Evolutionary conservation across 176 grass and related monocot species (phyloP).

Genomic region (Eragrostis curvula): DNA sequence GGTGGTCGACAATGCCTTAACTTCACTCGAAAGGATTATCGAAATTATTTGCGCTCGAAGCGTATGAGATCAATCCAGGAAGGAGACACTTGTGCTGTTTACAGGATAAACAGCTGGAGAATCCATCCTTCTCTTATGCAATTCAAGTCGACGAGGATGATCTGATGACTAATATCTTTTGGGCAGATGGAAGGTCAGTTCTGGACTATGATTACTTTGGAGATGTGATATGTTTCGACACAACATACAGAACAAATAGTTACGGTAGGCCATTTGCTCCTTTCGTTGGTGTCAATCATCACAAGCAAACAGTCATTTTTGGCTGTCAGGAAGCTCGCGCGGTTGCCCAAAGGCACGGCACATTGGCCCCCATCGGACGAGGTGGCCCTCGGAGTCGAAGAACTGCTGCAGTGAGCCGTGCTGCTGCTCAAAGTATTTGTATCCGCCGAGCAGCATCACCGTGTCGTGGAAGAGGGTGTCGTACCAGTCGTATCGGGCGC

Average conservation of each 20-base stretch:
- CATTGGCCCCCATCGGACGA: no score
- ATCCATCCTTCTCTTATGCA: slow-evolving; percentile 42
- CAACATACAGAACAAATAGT: slow-evolving; percentile 40
- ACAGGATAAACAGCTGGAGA: not conserved
- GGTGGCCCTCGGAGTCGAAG: no score
- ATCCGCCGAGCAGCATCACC: no score
- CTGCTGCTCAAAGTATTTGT: no score
- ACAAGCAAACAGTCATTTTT: slow-evolving; percentile 43
- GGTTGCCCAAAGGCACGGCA: no score
- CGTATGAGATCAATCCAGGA: not conserved
- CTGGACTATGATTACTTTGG: slow-evolving; percentile 49
- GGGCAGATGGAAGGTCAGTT: slow-evolving; percentile 47
- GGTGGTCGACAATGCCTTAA: not conserved
- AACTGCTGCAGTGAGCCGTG: no score
- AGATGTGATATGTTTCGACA: slow-evolving; percentile 56
- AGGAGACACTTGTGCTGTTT: not conserved
- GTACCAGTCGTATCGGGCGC: no score
- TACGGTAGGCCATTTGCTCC: slow-evolving; percentile 44
- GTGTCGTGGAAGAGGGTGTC: no score
- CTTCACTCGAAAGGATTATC: not conserved
- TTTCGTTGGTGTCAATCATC: slow-evolving; percentile 48
- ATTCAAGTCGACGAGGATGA: slow-evolving; percentile 60
- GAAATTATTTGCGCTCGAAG: not conserved
- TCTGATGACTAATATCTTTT: slow-evolving; percentile 51
- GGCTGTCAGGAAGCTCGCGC: no score